Base-by-base conservation (phyloP, 2,329 filamentous ascomycete genomes). In the Ophiostoma sp. region DNA sequence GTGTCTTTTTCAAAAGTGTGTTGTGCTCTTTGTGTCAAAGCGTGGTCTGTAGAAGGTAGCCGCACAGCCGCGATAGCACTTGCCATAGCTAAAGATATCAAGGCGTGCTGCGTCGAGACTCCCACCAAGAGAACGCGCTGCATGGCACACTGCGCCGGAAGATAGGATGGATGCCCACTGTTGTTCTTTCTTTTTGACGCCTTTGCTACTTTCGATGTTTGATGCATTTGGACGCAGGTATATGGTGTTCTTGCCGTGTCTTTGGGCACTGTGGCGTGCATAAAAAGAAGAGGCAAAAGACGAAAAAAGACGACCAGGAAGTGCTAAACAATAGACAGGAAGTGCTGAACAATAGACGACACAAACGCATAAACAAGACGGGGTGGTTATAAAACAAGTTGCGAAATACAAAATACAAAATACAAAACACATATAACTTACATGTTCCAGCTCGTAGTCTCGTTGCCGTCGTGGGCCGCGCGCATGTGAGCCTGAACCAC, bases 371-470 rank as follows among this genome's bases (percentile, higher is more conserved):
- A 31, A 31, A 31, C 27, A 31, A 31, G 27, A 31, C 3, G 27
- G 27, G 27, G 3, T 3, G 27, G 27, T 31, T 31, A 31, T 31
- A 31, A 31, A 1, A 31, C 27, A 1, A 31, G 1, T 31, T 31
- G 27, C 27, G 3, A 31, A n/a, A n/a, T n/a, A 1, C 27, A 66
- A 65, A 39, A 31, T 27, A 36, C 1, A 70, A 65, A 60, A 57
- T 64, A 17, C 67, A 71, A 31, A 31, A 1, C 27, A 31, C 27
- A 31, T 3, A 44, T 60, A 35, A 85, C 86, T 85, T 78, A 93
- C 92, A 83, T 89, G 90, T 78, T 96, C 92, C 69, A 95, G 85
- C 72, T 96, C 92, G 78, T 89, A 92, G 76, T 96, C 92, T 72
- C 92, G 87, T 72, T 89, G 87, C 75, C 92, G 84, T 78, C 93